A percentile compares a stretch with the other conserved stretches of the same genome.
Evolutionary conservation across 2,329 filamentous ascomycete species (phyloP).

Genomic region (Aspergillaceae sp.): DNA sequence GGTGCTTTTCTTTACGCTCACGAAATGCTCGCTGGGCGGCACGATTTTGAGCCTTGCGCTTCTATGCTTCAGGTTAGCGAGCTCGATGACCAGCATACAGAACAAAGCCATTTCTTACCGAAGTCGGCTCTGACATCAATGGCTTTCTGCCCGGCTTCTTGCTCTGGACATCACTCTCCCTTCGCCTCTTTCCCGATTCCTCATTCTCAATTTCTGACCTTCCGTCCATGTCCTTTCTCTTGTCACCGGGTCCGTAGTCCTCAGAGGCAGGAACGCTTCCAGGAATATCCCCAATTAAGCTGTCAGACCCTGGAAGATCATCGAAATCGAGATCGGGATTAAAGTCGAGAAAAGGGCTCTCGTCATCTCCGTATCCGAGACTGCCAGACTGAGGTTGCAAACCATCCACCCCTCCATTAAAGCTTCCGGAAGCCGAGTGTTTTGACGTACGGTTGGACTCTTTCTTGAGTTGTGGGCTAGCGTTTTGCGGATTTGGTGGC

Average conservation of each 20-base stretch:
- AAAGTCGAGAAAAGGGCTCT: constrained; percentile 78
- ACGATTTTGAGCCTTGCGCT: constrained; percentile 80
- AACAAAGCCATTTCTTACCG: constrained; percentile 55
- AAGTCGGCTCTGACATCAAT: constrained; percentile 87
- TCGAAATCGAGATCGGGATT: constrained; percentile 73
- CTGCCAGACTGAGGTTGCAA: constrained; percentile 33
- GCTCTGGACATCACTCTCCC: constrained; percentile 72
- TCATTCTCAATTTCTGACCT: constrained; percentile 56
- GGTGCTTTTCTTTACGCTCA: constrained; percentile 81
- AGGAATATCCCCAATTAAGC: constrained; percentile 70
- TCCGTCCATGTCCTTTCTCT: constrained; percentile 47
- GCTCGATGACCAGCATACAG: not conserved
- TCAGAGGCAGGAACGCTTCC: constrained; percentile 29
- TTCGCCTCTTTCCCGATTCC: constrained; percentile 59
- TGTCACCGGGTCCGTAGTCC: constrained; percentile 50
- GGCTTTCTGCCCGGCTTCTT: constrained; percentile 98
- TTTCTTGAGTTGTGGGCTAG: constrained; percentile 15
- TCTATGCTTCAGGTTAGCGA: constrained; percentile 25
- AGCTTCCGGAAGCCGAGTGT: constrained; percentile 40
- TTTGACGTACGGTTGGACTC: constrained; percentile 20
- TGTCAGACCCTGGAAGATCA: constrained; percentile 45
- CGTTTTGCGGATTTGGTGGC: constrained; percentile 21
- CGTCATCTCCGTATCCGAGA: constrained; percentile 49
- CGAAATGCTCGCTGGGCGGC: constrained; percentile 89
- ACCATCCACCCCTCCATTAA: constrained; percentile 24